Evolutionary conservation across 331 rosid species (phyloP).

Genomic region (Ulmus americana): DNA sequence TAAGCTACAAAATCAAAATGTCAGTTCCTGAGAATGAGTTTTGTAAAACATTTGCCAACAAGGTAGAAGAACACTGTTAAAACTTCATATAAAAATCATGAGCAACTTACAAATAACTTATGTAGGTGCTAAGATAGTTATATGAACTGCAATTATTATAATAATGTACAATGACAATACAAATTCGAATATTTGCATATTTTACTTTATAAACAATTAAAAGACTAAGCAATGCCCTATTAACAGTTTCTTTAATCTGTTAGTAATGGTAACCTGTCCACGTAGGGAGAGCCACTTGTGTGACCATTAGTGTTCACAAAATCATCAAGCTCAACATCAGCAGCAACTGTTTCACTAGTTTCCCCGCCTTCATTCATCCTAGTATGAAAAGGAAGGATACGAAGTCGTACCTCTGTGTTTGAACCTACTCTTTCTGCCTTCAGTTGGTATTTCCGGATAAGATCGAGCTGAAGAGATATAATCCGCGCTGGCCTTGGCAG

Average conservation of each 20-base stretch:
- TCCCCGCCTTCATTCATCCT: constrained; percentile 26
- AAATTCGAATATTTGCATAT: too few species aligned
- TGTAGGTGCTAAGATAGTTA: too few species aligned
- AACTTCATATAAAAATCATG: too few species aligned
- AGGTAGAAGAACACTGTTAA: too few species aligned
- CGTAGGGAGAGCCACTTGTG: constrained; percentile 39
- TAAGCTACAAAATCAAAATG: too few species aligned
- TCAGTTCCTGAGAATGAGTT: too few species aligned
- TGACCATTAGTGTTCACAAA: constrained; percentile 40
- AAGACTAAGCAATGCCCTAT: neutral
- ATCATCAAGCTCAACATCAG: constrained; percentile 40
- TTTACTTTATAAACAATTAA: neutral
- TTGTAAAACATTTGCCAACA: too few species aligned
- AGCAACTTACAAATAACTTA: too few species aligned
- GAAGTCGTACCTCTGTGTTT: constrained; percentile 40
- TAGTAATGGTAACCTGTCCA: constrained; percentile 61
- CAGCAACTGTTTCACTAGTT: constrained; percentile 19
- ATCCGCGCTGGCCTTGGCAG: constrained; percentile 68
- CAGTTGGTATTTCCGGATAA: constrained; percentile 58
- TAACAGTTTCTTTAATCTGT: constrained; percentile 42
- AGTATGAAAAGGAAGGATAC: constrained; percentile 50
- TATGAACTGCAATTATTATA: too few species aligned
- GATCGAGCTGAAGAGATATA: constrained; percentile 56
- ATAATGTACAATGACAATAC: too few species aligned
- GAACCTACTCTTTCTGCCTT: constrained; percentile 43